Evolutionary conservation across 108 stramenopile species (phyloP).

Genomic region (Tribonema minus): DNA sequence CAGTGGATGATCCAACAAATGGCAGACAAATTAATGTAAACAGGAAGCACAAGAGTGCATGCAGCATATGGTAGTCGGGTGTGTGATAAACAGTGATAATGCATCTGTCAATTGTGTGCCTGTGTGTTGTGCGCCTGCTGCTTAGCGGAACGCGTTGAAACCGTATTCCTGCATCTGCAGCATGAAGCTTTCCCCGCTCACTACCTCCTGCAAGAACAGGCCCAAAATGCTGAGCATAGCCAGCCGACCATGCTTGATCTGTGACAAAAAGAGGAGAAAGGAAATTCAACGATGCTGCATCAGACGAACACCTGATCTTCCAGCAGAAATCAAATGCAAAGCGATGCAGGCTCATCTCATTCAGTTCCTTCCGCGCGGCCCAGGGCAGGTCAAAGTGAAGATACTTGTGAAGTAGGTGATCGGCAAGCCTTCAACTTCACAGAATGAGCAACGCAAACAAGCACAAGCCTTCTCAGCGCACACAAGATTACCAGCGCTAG

Average conservation of each 20-base stretch:
- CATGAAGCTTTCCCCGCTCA: neutral
- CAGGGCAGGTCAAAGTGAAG: neutral
- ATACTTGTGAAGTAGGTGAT: too few relatives aligned
- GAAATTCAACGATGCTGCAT: neutral
- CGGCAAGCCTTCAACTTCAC: neutral
- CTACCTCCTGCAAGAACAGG: neutral
- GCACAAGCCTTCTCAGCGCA: neutral
- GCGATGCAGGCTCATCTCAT: neutral
- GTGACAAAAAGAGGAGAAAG: neutral
- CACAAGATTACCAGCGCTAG: neutral
- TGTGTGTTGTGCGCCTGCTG: too few relatives aligned
- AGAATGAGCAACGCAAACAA: neutral
- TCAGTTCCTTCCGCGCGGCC: neutral
- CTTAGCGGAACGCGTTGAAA: neutral
- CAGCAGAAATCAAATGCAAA: neutral
- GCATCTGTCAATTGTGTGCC: too few relatives aligned
- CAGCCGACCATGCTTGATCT: neutral
- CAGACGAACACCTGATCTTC: neutral
- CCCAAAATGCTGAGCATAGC: neutral
- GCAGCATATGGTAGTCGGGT: too few relatives aligned
- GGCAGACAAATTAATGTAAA: too few relatives aligned
- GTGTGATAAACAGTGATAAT: too few relatives aligned
- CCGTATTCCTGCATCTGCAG: neutral
- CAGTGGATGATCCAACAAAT: too few relatives aligned
- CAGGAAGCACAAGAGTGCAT: too few relatives aligned